Base-by-base conservation (phyloP, 441 rosid genomes). In the Gossypium davidsonii region DNA sequence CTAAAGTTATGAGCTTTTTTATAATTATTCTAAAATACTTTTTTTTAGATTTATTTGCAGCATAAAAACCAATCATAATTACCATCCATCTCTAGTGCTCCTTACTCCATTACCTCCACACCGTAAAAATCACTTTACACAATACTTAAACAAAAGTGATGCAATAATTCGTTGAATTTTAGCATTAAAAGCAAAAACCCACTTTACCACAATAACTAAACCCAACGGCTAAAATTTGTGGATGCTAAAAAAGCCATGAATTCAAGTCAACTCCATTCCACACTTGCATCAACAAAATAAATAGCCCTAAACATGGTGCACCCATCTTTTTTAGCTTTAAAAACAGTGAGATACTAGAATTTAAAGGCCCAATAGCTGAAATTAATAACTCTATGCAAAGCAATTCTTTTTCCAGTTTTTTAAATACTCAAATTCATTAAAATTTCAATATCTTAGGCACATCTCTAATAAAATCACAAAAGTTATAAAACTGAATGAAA, bases 381-480 rank as follows among this genome's bases (percentile, higher is more conserved):
- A 46, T 6, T 7, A 3, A 57, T 23, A n/a, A 26, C 1, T 7
- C 17, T n/a, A 2, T 2, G 42, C 64, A 59, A 26, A 59, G 39
- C 2, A 28, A 59, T 14, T 14, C 6, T 5, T 5, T 0, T 26
- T 18, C 4, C 3, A 14, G 10, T 7, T 59, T 59, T 31, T 14
- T 4, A 28, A 14, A 26, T 4, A 59, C 8, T 34, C 9, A 26
- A 26, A 5, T 25, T 25, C 14, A 26, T 10, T 4, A 59, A 8
- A 59, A 59, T 3, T 59, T 26, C 1, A 28, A 8, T 58, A 12
- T 31, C 61, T 57, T 10, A 52, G 44, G 51, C 53, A 21, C 76
- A 74, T 84, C 80, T 78, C 83, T 52, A 57, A 46, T 4, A 6
- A 70, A 67, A 76, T 15, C 17, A 26, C 46, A 14, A n/a, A 12